Conservation (phyloP, 495 filamentous ascomycete genomes). For the Margaritispora aquatica region DNA sequence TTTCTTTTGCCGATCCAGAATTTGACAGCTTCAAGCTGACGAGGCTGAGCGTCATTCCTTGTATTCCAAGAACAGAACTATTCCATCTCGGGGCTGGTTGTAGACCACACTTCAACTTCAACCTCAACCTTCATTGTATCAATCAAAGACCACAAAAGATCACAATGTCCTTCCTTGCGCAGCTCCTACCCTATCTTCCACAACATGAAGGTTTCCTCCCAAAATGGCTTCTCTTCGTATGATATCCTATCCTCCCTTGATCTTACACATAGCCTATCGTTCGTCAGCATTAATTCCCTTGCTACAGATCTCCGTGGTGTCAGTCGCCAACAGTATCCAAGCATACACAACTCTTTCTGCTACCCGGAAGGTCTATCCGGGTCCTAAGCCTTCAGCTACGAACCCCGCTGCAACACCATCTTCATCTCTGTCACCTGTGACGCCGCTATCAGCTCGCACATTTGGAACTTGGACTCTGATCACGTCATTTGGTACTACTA, state of each 20-base stretch:
- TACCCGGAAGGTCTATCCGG: conserved; percentile 71
- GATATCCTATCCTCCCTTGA: conserved; percentile 8
- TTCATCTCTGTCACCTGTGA: conserved; percentile 47
- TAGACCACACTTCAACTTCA: not conserved
- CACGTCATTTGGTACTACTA: not conserved
- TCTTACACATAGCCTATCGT: conserved; percentile 2
- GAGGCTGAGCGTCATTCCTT: not conserved
- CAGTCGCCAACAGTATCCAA: conserved; percentile 76
- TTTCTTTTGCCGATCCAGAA: not conserved
- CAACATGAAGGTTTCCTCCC: conserved; percentile 55
- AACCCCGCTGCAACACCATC: conserved; percentile 23
- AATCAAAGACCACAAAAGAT: not conserved
- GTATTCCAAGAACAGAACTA: not conserved
- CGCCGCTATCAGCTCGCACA: conserved; percentile 68
- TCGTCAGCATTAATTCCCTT: conserved; percentile 15
- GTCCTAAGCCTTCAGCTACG: conserved; percentile 21
- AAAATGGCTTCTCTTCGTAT: conserved; percentile 61
- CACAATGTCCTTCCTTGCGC: conserved; percentile 15
- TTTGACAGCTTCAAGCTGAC: not conserved
- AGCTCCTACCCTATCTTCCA: conserved; percentile 36
- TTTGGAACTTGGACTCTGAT: conserved; percentile 81
- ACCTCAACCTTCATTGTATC: not conserved
- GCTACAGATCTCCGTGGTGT: conserved; percentile 63
- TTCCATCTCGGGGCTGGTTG: not conserved
- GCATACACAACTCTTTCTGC: conserved; percentile 67